Base-by-base conservation (phyloP, 2,329 filamentous ascomycete genomes). In the Beauveria bassiana region DNA sequence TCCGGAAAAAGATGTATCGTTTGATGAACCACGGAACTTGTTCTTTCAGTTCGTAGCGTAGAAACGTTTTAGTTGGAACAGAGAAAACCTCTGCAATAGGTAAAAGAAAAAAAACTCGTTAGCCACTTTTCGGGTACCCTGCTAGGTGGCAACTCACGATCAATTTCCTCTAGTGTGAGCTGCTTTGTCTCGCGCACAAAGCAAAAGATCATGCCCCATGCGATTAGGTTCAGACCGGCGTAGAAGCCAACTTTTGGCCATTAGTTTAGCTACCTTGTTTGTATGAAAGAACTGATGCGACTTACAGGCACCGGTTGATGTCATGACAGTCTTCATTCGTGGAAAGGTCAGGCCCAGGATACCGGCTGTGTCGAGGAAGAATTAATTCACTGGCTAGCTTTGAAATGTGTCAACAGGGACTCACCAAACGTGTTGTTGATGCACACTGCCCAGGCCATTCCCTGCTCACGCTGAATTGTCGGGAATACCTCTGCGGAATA, bases 401-500 rank as follows among this genome's bases (percentile, higher is more conserved):
- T 3, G 1, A 9, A 18, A 18, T 5, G 47, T 20, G 6, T 6
- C 6, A 7, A 9, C 45, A 24, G 16, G 6, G 3, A 49, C 66
- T 64, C 28, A 68, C 67, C 68, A 56, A 68, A 69, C 1, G 65
- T 67, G 59, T 70, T 70, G 62, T 71, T 69, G 46, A 67, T 70
- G 57, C 65, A 67, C 3, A 88, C 85, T 9, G 84, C 82, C 73
- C 82, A 87, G 0, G 79, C 80, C 86, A 89, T 88, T 53, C 86
- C 86, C 38, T 87, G 78, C 68, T 88, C 86, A 68, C 86, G 79
- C 70, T 88, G 85, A 3, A 82, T 85, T 0, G 87, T 79, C 0
- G 86, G 86, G 70, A 85, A 88, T 2, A 87, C 85, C 69, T 88
- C 86, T 26, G 85, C 84, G 2, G 78, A 81, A 73, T 88, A 88